Conservation (phyloP, 2,329 filamentous ascomycete genomes). For the Calonectria pauciramosa region DNA sequence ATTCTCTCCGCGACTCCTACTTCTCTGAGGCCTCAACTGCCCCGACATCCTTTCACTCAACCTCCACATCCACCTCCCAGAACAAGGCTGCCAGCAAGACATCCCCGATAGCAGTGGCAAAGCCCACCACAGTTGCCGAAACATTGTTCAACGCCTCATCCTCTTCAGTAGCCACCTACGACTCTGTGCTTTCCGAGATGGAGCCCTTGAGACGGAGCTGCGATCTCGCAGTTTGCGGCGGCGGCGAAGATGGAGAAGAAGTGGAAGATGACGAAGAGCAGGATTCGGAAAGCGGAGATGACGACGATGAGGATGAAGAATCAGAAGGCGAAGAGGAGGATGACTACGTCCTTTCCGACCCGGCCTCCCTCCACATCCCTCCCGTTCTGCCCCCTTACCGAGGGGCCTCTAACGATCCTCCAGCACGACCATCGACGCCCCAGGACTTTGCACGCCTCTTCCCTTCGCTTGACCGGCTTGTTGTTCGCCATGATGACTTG, state of each 20-base stretch:
- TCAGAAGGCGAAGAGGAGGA: constrained; percentile 44
- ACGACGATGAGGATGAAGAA: constrained; percentile 49
- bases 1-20: constrained; percentile 46
- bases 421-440: constrained; percentile 82
- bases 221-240: constrained; percentile 40
- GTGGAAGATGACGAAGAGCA: constrained; percentile 36
- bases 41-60: constrained; percentile 45
- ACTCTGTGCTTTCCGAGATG: constrained; percentile 71
- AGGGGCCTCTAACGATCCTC: constrained; percentile 70
- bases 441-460: constrained; percentile 88
- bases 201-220: constrained; percentile 37
- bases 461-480: constrained; percentile 84
- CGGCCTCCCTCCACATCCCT: constrained; percentile 57
- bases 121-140: constrained; percentile 28
- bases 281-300: constrained; percentile 32
- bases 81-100: constrained; percentile 38
- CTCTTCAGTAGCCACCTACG: constrained; percentile 83
- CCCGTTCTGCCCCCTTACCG: constrained; percentile 69
- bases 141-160: constrained; percentile 42
- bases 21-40: constrained; percentile 46
- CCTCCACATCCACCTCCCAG: constrained; percentile 35
- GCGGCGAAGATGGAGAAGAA: constrained; percentile 40
- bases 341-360: constrained; percentile 45
- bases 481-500: constrained; percentile 90
- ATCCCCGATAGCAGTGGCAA: constrained; percentile 22